phyloP scores from a whole-genome alignment of 495 filamentous ascomycete species.

The Xylaria acuta region DNA sequence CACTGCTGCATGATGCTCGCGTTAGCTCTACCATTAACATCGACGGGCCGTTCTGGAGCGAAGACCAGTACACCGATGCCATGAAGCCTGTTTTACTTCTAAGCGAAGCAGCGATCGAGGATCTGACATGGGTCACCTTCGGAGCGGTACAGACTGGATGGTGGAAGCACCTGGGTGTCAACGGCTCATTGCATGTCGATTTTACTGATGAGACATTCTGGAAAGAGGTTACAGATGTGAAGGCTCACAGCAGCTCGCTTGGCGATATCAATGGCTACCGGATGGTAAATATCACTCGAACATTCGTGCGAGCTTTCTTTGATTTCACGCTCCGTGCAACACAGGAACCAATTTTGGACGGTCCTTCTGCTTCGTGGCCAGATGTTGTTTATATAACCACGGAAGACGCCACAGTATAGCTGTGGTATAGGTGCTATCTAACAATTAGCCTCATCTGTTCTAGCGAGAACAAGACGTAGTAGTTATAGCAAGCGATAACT shows the following conservation, averaged over 20 bases:
- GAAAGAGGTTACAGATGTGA: constrained; percentile 16
- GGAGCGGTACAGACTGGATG: constrained; percentile 28
- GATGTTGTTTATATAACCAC: constrained; percentile 25
- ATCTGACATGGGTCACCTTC: constrained; percentile 28
- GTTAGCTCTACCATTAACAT: constrained; percentile 47
- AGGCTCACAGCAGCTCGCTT: constrained; percentile 4
- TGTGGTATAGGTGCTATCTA: no score
- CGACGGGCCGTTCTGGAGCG: constrained; percentile 48
- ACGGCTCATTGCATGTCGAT: constrained; percentile 32
- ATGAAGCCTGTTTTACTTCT: constrained; percentile 27
- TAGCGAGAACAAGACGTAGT: no score
- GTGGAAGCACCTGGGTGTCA: constrained; percentile 30
- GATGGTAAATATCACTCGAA: constrained; percentile 26
- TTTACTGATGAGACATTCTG: constrained; percentile 45
- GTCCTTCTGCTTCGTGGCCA: constrained; percentile 27
- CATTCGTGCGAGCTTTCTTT: constrained; percentile 42
- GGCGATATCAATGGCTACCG: constrained; percentile 30
- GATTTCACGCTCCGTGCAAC: constrained; percentile 31
- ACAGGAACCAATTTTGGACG: constrained; percentile 24
- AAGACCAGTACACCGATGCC: constrained; percentile 24
- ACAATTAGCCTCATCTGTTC: no score
- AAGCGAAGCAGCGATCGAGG: neutral
- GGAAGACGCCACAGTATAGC: no score
- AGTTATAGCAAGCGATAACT: no score
- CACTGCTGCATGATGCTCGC: neutral